Evolutionary conservation across 345 rosid genomes (phyloP), one percentile per base, ranked within the genome.

Genomic region (Gossypium sturtianum): DNA sequence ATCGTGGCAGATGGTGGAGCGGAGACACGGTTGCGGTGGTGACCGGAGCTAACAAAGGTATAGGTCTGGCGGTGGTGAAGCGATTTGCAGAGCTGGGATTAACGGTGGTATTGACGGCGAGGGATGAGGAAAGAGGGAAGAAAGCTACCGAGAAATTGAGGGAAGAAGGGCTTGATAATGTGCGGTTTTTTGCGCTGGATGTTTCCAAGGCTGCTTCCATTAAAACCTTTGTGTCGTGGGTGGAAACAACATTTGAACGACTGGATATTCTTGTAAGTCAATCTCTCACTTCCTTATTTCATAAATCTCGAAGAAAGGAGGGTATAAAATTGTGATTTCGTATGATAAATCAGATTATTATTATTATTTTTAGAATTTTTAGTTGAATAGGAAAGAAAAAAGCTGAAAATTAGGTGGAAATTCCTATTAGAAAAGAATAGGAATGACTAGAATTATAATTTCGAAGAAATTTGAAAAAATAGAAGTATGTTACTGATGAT

Each of bases 1-100:
- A 56, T 34, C 9, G 8, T 22, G n/a, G 75, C 66, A 89, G 97
- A 71, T 94, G 98, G 97, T 94, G 97, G 98, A 71, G 86, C 3
- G 76, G 72, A 49, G 89, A 87, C 62, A 94, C 92, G 45, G 84
- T 86, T 9, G 93, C 91, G 0, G 75, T 94, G 2, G 98, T 92
- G 47, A 94, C 92, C 3, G 98, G 98, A 84, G 97, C 91, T 1
- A 94, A 92, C 85, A 92, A 82, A 73, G 97, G 97, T 71, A 94
- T 94, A 44, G 97, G 97, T 44, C 88, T 81, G 52, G 87, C 89
- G n/a, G 41, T 92, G 60, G 97, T 86, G 81, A 90, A 89, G 82
- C 75, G 83, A 72, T 80, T 94, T 22, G 83, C 94, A 10, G 84
- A 87, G 64, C 53, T 73, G 13, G 97, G 97, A 7, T 45, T 94